Evolutionary conservation across 441 rosid genomes (phyloP), one percentile per base, ranked within the genome.

Genomic region (Macaranga tanarius): DNA sequence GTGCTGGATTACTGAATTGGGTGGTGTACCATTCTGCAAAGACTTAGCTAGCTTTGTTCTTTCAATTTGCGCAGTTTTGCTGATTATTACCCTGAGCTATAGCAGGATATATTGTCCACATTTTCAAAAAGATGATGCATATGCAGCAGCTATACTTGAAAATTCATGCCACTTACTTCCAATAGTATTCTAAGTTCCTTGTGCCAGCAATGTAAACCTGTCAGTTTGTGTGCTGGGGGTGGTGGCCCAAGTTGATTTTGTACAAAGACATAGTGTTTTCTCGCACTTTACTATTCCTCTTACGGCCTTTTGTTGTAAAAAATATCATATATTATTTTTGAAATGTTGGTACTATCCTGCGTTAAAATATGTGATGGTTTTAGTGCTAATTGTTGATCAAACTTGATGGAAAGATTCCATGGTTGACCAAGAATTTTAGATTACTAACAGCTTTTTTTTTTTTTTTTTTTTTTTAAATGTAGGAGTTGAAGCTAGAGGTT

Each of bases 401-500:
- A 42, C 0, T 51, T 47, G 1, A 15, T 42, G 22, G 22, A 11
- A 25, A 11, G 47, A 59, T 59, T 45, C 59, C 58, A 20, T 45
- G 67, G n/a, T 28, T 60, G 48, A 22, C 20, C 48, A 40, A 28
- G 12, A 13, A 47, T 19, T n/a, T 34, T 11, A 22, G 10, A 42
- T 42, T 7, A 42, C 45, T 61, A 20, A 17, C 1, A 17, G 19
- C 34, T 19, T 17, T 5, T n/a, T 42, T 0, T 42, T 19, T 15
- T 16, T 31, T 16, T 4, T 20, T 16, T 13, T 17, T 17, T 31
- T 48, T 62, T 65, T n/a, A 1, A 65, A 7, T 76, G 57, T 20
- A 95, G 98, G 98, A 71, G 89, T 92, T 70, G 98, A 92, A 85
- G 98, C 99, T 9, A 87, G 98, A 79, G 98, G 98, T 15, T 95